A percentile compares a stretch with the other conserved stretches of the same genome.
phyloP scores from a whole-genome alignment of 202 grass and related monocot genomes.

The Bolboschoenoplectus hybrid region DNA sequence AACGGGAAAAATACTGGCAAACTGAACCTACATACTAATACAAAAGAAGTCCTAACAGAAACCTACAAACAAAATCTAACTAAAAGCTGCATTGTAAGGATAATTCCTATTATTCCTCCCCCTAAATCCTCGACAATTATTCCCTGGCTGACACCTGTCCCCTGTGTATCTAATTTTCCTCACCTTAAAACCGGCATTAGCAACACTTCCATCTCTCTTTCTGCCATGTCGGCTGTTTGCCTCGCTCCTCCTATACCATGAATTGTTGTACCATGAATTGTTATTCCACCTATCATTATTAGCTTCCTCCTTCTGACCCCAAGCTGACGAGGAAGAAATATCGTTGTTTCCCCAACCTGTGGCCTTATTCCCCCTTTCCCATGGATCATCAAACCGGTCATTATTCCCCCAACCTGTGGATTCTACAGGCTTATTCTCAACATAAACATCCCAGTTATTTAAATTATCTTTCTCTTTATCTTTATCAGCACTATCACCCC shows the following conservation, averaged over 20 bases:
- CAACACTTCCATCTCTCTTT: constrained; percentile 32
- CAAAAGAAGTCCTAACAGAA: neutral
- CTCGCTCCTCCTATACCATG: constrained; percentile 32
- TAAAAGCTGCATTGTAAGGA: constrained; percentile 26
- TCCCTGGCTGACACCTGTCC: constrained; percentile 22
- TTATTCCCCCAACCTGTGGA: constrained; percentile 45
- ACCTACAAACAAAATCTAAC: neutral
- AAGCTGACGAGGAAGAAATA: constrained; percentile 31
- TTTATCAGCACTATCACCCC: constrained; percentile 33
- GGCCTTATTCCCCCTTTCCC: constrained; percentile 9
- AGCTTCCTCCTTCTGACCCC: constrained; percentile 18
- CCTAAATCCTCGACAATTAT: constrained; percentile 16
- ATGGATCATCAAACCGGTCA: constrained; percentile 19
- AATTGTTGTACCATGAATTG: constrained; percentile 34
- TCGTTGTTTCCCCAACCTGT: constrained; percentile 34
- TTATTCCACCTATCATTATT: constrained; percentile 26
- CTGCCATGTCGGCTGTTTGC: constrained; percentile 6
- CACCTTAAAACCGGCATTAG: constrained; percentile 28
- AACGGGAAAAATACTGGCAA: neutral
- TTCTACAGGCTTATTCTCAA: constrained; percentile 53
- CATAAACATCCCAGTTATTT: constrained; percentile 64
- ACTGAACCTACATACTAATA: neutral
- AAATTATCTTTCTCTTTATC: constrained; percentile 33
- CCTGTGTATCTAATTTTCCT: constrained; percentile 33
- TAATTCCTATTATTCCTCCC: constrained; percentile 34